phyloP scores from a whole-genome alignment of 495 filamentous ascomycete species.

The Xylona heveae region DNA sequence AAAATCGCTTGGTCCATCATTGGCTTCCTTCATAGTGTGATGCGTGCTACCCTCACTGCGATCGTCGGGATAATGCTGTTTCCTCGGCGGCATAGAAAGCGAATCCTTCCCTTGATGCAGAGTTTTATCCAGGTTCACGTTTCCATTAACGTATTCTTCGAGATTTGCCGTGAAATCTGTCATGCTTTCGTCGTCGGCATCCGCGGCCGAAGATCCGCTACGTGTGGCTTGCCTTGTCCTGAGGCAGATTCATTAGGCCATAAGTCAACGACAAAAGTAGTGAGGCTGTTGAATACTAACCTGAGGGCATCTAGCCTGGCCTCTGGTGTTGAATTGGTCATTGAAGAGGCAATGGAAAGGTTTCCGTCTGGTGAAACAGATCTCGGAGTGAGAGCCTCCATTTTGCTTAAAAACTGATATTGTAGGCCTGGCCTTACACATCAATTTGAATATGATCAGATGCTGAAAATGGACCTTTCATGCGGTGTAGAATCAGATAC shows the following conservation, averaged over 20 bases:
- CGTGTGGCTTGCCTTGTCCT: neutral
- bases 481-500: neutral
- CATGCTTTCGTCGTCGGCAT: neutral
- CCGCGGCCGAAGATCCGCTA: too few relatives aligned
- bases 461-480: neutral
- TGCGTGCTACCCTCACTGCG: neutral
- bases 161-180: constrained; percentile 3
- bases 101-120: neutral
- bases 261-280: neutral
- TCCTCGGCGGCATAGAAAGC: neutral
- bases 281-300: neutral
- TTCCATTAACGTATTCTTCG: neutral
- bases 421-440: neutral
- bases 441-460: neutral
- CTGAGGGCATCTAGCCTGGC: neutral
- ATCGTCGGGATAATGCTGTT: neutral
- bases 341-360: neutral
- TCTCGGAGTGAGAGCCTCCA: neutral
- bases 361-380: neutral
- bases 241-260: neutral
- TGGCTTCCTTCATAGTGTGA: neutral
- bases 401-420: neutral
- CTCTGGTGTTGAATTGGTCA: neutral
- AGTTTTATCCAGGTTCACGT: neutral
- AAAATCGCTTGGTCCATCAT: neutral